These are phyloP conservation scores for Talaromyces sp. DNA, from an alignment of 2,329 filamentous ascomycete genomes.

Conservation along the genomic window DNA sequence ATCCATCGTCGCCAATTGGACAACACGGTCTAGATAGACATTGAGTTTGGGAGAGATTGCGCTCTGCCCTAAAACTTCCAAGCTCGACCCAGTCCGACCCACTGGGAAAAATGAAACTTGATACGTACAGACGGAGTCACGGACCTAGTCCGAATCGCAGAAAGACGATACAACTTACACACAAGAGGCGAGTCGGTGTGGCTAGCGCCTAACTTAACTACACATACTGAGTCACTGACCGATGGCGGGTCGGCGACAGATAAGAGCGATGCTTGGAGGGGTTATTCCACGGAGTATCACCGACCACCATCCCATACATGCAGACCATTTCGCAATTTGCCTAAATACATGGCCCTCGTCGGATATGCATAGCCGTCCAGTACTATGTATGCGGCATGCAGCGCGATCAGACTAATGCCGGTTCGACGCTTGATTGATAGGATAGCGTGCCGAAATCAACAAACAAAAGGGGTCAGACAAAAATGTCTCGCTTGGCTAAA, in stretches of 20 bases:
- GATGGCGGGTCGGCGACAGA: not conserved
- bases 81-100: not conserved
- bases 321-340: not conserved
- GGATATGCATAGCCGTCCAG: not conserved
- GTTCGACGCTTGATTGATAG: not conserved
- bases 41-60: not conserved
- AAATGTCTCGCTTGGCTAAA: not conserved
- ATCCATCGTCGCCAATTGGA: not conserved
- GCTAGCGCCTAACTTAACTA: not conserved
- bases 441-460: not conserved
- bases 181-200: not conserved
- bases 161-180: not conserved
- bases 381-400: not conserved
- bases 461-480: not conserved
- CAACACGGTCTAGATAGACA: not conserved
- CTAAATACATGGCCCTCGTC: not conserved
- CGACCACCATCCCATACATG: not conserved
- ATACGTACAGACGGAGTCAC: not conserved
- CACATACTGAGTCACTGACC: not conserved
- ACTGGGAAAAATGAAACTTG: not conserved
- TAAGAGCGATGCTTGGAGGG: not conserved
- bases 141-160: not conserved
- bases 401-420: not conserved
- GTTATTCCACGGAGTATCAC: conserved; percentile 2
- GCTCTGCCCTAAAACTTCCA: not conserved